These are phyloP conservation scores for Globomyces pollinis-pini DNA, from an alignment of 192 early-diverging fungal genomes.

Conservation along the genomic window DNA sequence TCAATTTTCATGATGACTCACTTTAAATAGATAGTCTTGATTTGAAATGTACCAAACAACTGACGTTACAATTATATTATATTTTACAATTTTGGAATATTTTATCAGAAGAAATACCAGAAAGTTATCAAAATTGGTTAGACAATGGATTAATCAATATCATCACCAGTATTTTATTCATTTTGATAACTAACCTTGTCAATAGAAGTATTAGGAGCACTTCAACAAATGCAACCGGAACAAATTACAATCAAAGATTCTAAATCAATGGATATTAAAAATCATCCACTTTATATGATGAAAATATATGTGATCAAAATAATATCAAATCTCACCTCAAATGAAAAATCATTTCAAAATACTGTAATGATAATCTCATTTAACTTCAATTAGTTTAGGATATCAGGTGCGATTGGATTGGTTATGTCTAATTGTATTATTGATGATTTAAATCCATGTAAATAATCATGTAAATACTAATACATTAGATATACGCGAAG, in stretches of 20 bases:
- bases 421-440: neutral
- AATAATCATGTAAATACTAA: neutral
- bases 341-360: neutral
- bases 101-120: neutral
- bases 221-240: neutral
- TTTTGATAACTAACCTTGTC: too few relatives aligned
- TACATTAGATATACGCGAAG: constrained; percentile 3
- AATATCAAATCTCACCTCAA: neutral
- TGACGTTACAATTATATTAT: too few relatives aligned
- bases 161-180: too few relatives aligned
- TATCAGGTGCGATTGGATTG: too few relatives aligned
- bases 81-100: constrained; percentile 1
- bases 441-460: constrained; percentile 6
- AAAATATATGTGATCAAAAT: neutral
- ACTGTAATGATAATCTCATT: neutral
- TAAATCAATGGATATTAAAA: neutral
- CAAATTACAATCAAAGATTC: neutral
- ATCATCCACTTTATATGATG: neutral
- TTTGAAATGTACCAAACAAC: too few relatives aligned
- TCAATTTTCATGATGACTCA: too few relatives aligned
- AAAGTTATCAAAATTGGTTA: too few relatives aligned
- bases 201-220: neutral
- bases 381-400: neutral
- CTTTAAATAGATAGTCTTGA: too few relatives aligned
- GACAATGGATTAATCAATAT: too few relatives aligned